phyloP scores from a whole-genome alignment of 495 filamentous ascomycete species.

The Staphylotrichum longicolle region DNA sequence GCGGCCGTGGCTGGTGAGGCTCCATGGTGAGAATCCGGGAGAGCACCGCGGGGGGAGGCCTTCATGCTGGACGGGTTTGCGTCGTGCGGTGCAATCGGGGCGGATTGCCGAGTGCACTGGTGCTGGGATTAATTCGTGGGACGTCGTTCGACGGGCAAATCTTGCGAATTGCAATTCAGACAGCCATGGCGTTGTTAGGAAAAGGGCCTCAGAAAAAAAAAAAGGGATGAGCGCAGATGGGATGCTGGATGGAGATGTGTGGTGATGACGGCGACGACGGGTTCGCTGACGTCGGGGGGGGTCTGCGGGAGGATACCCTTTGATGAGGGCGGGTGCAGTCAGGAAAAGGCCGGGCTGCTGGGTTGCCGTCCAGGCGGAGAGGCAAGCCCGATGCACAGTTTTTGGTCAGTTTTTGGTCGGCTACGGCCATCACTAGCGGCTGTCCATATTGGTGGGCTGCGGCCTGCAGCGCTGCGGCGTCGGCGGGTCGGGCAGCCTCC shows the following conservation, averaged over 20 bases:
- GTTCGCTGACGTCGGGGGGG: constrained; percentile 3
- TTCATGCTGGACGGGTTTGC: constrained; percentile 33
- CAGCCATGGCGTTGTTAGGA: constrained; percentile 21
- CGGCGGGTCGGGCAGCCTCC: constrained; percentile 9
- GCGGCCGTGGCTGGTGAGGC: constrained; percentile 31
- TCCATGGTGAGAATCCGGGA: constrained; percentile 34
- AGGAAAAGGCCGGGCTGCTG: constrained; percentile 2
- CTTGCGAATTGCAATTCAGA: constrained; percentile 26
- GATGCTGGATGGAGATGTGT: background rate
- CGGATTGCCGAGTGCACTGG: constrained; percentile 13
- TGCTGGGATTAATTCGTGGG: too few relatives aligned
- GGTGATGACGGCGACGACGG: background rate
- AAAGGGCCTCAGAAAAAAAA: constrained; percentile 7
- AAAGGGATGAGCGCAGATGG: constrained; percentile 2
- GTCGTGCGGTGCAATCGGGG: constrained; percentile 16
- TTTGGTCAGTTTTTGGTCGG: constrained; percentile 15
- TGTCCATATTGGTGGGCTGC: constrained; percentile 1
- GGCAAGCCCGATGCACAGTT: constrained; percentile 11
- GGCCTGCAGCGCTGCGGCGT: constrained; percentile 23
- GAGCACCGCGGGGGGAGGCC: constrained; percentile 24
- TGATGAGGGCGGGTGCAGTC: background rate
- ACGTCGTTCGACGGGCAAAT: constrained; percentile 10
- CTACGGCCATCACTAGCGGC: background rate
- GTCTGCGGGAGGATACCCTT: background rate
- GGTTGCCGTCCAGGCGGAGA: background rate